phyloP scores from a whole-genome alignment of 345 rosid species.

The Boechera stricta region DNA sequence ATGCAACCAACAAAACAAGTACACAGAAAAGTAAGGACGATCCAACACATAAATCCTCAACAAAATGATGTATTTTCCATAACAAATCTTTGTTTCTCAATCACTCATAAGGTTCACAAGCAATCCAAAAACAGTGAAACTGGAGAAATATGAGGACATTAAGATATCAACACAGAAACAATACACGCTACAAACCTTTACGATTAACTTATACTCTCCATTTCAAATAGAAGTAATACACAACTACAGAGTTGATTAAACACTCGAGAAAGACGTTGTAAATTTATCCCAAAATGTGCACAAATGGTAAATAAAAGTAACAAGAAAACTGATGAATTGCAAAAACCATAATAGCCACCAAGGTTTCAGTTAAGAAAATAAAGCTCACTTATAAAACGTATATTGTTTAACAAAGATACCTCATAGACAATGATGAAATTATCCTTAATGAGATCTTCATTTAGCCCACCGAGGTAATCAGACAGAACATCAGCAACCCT shows the following conservation, averaged over 20 bases:
- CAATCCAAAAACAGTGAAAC: constrained; percentile 21
- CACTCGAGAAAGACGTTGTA: background rate
- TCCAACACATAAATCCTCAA: background rate
- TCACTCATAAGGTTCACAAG: constrained; percentile 7
- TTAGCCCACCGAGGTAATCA: constrained; percentile 92
- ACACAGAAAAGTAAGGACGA: background rate
- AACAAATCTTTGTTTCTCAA: background rate
- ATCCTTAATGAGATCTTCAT: constrained; percentile 93
- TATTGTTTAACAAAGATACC: constrained; percentile 50
- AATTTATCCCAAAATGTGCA: background rate
- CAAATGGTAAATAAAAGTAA: background rate
- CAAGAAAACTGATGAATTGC: background rate
- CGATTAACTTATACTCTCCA: background rate
- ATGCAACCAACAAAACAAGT: background rate
- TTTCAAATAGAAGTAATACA: background rate
- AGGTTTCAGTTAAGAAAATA: background rate
- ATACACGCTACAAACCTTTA: background rate
- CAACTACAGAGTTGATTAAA: background rate
- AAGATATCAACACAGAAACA: background rate
- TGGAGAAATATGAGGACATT: background rate
- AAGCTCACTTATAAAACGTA: background rate
- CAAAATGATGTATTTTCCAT: background rate
- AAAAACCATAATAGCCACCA: background rate
- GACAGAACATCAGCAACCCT: constrained; percentile 87
- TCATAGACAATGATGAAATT: constrained; percentile 95